Conservation (phyloP, 164 flowering plant genomes). For the Berberis thunbergii region DNA sequence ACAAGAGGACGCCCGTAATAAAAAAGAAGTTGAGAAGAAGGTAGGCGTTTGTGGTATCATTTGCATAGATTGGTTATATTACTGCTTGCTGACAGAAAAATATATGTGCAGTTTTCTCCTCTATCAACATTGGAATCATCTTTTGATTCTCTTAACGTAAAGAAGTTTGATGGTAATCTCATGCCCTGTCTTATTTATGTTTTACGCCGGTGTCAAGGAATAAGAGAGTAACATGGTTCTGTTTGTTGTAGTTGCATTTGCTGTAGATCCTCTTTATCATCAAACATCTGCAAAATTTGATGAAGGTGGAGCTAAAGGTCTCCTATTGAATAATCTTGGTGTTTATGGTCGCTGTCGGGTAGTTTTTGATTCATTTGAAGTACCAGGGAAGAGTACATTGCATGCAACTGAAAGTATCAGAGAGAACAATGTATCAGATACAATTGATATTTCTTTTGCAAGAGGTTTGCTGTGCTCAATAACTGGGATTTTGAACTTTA, state of each 20-base stretch:
- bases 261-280: slow-evolving; percentile 93
- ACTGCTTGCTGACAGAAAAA: slow-evolving; percentile 12
- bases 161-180: slow-evolving; percentile 84
- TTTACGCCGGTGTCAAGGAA: not conserved
- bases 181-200: not conserved
- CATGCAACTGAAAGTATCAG: slow-evolving; percentile 14
- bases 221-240: not conserved
- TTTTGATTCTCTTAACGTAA: slow-evolving; percentile 83
- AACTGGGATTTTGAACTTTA: not conserved
- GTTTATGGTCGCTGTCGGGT: slow-evolving; percentile 85
- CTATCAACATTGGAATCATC: slow-evolving; percentile 83
- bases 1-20: slow-evolving; percentile 35
- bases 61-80: slow-evolving; percentile 2
- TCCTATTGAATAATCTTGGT: slow-evolving; percentile 87
- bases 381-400: slow-evolving; percentile 54
- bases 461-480: slow-evolving; percentile 41
- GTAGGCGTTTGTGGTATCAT: slow-evolving; percentile 17
- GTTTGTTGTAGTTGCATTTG: slow-evolving; percentile 62
- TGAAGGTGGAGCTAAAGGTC: slow-evolving; percentile 99
- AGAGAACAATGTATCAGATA: slow-evolving; percentile 24
- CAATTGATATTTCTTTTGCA: slow-evolving; percentile 73
- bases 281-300: slow-evolving; percentile 97
- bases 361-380: slow-evolving; percentile 86
- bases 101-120: slow-evolving; percentile 66
- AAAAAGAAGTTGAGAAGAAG: slow-evolving; percentile 68